Evolutionary conservation across 306 rosid genomes (phyloP).

Genomic region (peach (Prunus persica)): DNA sequence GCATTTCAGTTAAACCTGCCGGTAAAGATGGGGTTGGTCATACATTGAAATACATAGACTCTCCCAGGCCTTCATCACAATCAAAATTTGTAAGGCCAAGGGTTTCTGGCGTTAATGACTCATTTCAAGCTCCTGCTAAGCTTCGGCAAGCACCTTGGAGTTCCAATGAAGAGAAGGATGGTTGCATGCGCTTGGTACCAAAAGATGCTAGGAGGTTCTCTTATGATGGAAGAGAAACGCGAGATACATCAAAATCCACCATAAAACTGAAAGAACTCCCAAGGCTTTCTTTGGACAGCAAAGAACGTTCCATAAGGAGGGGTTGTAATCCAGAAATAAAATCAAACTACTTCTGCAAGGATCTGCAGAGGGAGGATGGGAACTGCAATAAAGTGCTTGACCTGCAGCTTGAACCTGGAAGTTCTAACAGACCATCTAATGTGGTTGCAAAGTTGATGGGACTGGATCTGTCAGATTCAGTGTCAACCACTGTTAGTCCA

Average conservation of each 20-base stretch:
- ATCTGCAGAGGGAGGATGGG: constrained; percentile 34
- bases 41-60: constrained; percentile 59
- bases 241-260: constrained; percentile 46
- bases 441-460: constrained; percentile 92
- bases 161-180: constrained; percentile 31
- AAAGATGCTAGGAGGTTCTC: constrained; percentile 58
- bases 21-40: constrained; percentile 41
- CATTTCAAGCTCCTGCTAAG: constrained; percentile 38
- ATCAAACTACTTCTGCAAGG: constrained; percentile 39
- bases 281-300: constrained; percentile 89
- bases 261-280: constrained; percentile 69
- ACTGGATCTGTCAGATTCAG: constrained; percentile 54
- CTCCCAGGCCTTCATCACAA: constrained; percentile 64
- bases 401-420: constrained; percentile 53
- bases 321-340: constrained; percentile 43
- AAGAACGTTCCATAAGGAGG: constrained; percentile 42
- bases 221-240: constrained; percentile 65
- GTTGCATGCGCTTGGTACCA: constrained; percentile 6
- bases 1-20: constrained; percentile 50
- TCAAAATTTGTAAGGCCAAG: constrained; percentile 37
- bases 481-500: constrained; percentile 35
- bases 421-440: constrained; percentile 48
- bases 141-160: constrained; percentile 46
- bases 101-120: constrained; percentile 34
- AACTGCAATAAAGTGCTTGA: constrained; percentile 18